Evolutionary conservation across 345 rosid genomes (phyloP), one percentile per base, ranked within the genome.

Genomic region (Xanthoceras sorbifolium): DNA sequence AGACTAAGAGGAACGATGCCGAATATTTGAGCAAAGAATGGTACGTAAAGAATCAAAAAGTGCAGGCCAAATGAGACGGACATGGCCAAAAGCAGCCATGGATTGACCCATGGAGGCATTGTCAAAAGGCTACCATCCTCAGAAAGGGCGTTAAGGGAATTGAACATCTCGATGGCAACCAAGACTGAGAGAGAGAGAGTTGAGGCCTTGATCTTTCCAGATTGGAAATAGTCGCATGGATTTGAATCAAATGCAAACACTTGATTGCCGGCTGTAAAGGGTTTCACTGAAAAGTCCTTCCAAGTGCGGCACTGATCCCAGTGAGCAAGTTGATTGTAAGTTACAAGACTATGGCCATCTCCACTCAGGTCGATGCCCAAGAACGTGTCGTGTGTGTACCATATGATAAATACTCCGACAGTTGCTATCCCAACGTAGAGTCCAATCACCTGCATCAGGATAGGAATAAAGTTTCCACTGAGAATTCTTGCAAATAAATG

Each of bases 71-170:
- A 95, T 2, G 98, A 92, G 1, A 89, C 29, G 0, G 92, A 86
- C 99, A 95, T 95, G 55, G 98, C 99, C 64, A 93, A 69, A 23
- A 89, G 91, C n/a, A 92, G 91, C 85, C 83, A 90, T 5, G 91
- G 99, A 79, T 95, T 95, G 25, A 93, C 96, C 99, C 99, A 95
- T 2, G 99, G 99, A 0, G 98, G 99, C 99, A 95, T 95, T 1
- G 89, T 82, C 75, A 89, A n/a, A 11, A 95, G 85, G 83, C 99
- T 92, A 7, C 89, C 85, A 69, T 95, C 98, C 84, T 95, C 98
- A 0, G 98, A 95, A 22, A 95, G 91, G 32, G 99, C 99, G 48
- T 95, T 95, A 4, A 95, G 86, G 31, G 99, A 95, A 65, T 95
- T 95, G 89, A 95, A 93, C 99, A 95, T 95, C 87, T 95, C 99